phyloP scores from a whole-genome alignment of 352 stramenopile species.

The Globisporangium spinosum region DNA sequence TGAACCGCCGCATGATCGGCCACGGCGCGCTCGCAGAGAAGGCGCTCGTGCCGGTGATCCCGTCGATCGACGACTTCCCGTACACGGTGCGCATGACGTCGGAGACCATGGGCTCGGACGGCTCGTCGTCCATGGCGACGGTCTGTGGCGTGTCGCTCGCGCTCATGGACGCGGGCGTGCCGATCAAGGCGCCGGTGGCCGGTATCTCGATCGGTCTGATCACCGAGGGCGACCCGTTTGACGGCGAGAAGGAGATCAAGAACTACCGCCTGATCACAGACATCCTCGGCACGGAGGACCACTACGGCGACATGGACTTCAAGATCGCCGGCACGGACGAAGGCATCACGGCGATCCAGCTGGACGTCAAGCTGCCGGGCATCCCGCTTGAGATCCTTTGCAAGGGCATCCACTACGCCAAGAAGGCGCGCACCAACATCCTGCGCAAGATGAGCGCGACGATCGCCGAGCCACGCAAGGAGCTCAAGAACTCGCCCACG shows the following conservation, averaged over 20 bases:
- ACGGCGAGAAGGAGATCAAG: slow-evolving; percentile 57
- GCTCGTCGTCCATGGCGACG: slow-evolving; percentile 94
- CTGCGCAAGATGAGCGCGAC: slow-evolving; percentile 82
- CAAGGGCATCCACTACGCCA: slow-evolving; percentile 83
- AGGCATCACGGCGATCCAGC: slow-evolving; percentile 94
- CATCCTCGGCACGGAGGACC: slow-evolving; percentile 96
- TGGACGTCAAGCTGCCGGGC: slow-evolving; percentile 94
- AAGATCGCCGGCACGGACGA: slow-evolving; percentile 91
- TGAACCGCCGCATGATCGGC: slow-evolving; percentile 93
- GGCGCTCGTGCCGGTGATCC: slow-evolving; percentile 91
- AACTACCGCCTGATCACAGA: slow-evolving; percentile 94
- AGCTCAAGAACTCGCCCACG: slow-evolving; percentile 49
- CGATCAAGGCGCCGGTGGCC: slow-evolving; percentile 90
- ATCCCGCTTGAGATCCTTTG: slow-evolving; percentile 83
- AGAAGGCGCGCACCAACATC: slow-evolving; percentile 73
- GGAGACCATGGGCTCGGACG: slow-evolving; percentile 94
- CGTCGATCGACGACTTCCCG: slow-evolving; percentile 90
- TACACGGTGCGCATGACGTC: slow-evolving; percentile 96
- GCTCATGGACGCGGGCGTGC: slow-evolving; percentile 96
- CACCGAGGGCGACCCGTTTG: slow-evolving; percentile 65
- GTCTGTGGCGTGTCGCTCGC: slow-evolving; percentile 96
- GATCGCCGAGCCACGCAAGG: slow-evolving; percentile 50
- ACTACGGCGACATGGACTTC: slow-evolving; percentile 98
- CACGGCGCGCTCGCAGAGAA: slow-evolving; percentile 97
- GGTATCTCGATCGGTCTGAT: slow-evolving; percentile 95